phyloP scores from a whole-genome alignment of 768 basidiomycete species.

The Lentinus brumalis region DNA sequence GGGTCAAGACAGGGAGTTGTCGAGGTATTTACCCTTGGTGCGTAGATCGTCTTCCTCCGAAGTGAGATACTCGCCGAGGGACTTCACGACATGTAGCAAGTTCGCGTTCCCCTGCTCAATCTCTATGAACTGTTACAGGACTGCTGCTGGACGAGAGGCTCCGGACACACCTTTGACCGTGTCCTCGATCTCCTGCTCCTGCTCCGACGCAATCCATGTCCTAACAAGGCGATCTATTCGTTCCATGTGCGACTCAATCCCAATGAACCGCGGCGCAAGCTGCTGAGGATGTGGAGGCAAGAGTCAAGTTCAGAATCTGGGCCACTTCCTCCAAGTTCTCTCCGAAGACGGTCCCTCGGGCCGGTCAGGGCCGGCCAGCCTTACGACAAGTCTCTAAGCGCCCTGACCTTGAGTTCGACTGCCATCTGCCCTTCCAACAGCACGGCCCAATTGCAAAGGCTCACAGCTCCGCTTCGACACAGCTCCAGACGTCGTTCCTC shows the following conservation, averaged over 20 bases:
- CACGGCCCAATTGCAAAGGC: no score
- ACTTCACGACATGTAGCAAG: constrained; percentile 80
- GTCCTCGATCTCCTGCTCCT: constrained; percentile 59
- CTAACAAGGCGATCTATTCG: constrained; percentile 54
- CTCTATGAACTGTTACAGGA: constrained; percentile 36
- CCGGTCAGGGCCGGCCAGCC: no score
- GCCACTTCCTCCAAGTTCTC: no score
- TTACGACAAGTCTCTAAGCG: no score
- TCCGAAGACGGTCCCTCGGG: no score
- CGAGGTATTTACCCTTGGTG: constrained; percentile 62
- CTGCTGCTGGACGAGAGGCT: constrained; percentile 33
- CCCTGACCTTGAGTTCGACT: no score
- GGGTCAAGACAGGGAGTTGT: neutral
- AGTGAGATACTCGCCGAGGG: constrained; percentile 85
- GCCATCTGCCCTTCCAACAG: no score
- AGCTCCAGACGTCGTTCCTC: no score
- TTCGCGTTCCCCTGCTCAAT: constrained; percentile 57
- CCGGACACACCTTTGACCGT: constrained; percentile 57
- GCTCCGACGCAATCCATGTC: constrained; percentile 71
- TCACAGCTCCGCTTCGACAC: no score
- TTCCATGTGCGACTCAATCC: constrained; percentile 35
- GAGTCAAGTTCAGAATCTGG: no score
- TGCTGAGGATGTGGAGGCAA: no score
- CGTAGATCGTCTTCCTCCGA: constrained; percentile 80
- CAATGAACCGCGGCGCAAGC: no score